Conservation (phyloP, 2,329 filamentous ascomycete species). For the Ceratocystis cacaofunesta region DNA sequence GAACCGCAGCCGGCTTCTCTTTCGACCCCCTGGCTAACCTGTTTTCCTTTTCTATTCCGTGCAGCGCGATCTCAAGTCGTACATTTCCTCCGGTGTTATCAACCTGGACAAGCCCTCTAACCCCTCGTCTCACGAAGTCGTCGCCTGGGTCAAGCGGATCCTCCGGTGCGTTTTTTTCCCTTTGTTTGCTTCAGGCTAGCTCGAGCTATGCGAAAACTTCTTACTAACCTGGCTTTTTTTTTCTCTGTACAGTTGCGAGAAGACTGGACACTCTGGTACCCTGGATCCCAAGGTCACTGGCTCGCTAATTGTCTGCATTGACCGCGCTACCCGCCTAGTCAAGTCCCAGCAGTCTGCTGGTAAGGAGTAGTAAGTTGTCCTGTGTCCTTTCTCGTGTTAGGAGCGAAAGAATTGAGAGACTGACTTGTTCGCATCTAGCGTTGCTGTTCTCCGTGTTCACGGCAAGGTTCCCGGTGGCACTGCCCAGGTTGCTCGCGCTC, state of each 20-base stretch:
- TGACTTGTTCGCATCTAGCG: constrained; percentile 25
- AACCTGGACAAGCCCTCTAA: constrained; percentile 82
- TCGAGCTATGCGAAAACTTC: neutral
- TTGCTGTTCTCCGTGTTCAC: constrained; percentile 86
- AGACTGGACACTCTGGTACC: constrained; percentile 95
- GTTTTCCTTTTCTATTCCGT: neutral
- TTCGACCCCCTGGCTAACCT: neutral
- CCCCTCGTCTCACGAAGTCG: constrained; percentile 94
- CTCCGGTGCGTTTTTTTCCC: constrained; percentile 49
- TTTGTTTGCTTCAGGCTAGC: neutral
- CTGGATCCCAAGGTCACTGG: constrained; percentile 97
- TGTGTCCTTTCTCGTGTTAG: neutral
- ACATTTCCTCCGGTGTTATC: constrained; percentile 94
- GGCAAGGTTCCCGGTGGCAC: constrained; percentile 89
- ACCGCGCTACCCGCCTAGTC: constrained; percentile 90
- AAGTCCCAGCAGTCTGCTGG: constrained; percentile 98
- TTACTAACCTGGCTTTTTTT: neutral
- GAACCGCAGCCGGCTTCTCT: neutral
- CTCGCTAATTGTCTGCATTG: constrained; percentile 87
- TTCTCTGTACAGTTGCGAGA: constrained; percentile 41
- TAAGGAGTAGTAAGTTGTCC: constrained; percentile 60
- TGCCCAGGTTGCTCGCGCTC: constrained; percentile 78
- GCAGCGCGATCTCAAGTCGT: constrained; percentile 80
- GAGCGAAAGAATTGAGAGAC: neutral
- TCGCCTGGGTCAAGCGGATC: constrained; percentile 98